Evolutionary conservation across 768 basidiomycete genomes (phyloP), one percentile per base, ranked within the genome.

Genomic region (Phylloporus scabripes): DNA sequence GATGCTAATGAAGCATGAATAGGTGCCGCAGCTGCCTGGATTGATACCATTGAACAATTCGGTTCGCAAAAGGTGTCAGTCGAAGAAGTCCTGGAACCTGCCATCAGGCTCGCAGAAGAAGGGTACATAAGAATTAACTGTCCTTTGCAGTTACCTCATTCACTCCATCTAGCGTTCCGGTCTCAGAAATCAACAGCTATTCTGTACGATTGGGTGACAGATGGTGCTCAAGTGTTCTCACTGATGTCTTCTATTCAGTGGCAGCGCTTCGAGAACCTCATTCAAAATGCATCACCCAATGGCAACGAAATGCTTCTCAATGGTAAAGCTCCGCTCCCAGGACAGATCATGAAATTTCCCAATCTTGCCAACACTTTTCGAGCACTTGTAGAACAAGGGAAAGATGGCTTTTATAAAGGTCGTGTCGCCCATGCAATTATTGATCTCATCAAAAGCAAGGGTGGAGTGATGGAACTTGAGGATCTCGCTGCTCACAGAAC

Each of bases 11-110:
- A 28, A 67, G 61, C 20, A 61, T 70, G 23, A 31, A 26, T 61
- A 79, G 93, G 95, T 44, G 87, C 89, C n/a, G 90, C 94, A 3
- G 89, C 92, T 29, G 92, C 92, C 14, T 98, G 95, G 94, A 74
- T 89, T 15, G 96, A 97, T 65, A 88, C 92, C 0, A 75, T 97
- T 29, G 79, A 88, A 51, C 71, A 73, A 33, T 82, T 96, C 46
- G 95, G 95, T 15, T 89, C 82, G 53, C 86, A 90, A 9, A 64
- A 51, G 51, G 48, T 87, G 4, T 72, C 70, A 1, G 55, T 85
- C 40, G 78, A 77, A 3, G 89, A 97, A 14, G 75, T 93, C 26
- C 74, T 98, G 21, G 85, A 71, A 21, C 96, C 96, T 47, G 96
- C 94, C 2, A 96, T 96, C 49, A 74, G 85, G 34, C 71, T 98